phyloP scores from a whole-genome alignment of 164 flowering plant genomes.

The Cinnamomum chago region DNA sequence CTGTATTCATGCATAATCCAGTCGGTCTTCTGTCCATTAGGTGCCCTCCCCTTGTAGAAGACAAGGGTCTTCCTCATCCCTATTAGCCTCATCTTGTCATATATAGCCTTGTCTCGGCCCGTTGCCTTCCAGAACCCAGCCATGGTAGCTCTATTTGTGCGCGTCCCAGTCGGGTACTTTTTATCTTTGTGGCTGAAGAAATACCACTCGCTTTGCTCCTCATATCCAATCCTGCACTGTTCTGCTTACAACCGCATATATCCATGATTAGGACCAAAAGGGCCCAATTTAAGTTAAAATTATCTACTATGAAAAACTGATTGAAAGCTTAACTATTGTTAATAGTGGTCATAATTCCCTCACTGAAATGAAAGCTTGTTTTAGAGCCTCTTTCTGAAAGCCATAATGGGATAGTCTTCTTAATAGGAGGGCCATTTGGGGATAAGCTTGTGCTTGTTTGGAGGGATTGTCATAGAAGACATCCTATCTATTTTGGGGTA shows the following conservation, averaged over 20 bases:
- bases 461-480: too few species aligned
- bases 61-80: conserved; percentile 96
- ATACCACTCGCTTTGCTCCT: conserved; percentile 85
- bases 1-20: conserved; percentile 97
- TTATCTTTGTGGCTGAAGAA: conserved; percentile 92
- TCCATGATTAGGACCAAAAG: background rate
- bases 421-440: too few species aligned
- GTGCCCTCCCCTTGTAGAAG: conserved; percentile 86
- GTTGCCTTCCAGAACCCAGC: conserved; percentile 97
- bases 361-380: too few species aligned
- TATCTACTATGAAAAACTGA: too few species aligned
- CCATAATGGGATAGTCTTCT: too few species aligned
- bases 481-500: too few species aligned
- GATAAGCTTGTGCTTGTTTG: too few species aligned
- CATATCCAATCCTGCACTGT: conserved; percentile 75
- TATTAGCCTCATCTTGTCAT: conserved; percentile 60
- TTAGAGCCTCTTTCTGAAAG: too few species aligned
- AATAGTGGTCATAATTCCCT: too few species aligned
- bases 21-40: conserved; percentile 84
- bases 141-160: conserved; percentile 84
- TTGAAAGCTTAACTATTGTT: too few species aligned
- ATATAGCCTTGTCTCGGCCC: conserved; percentile 79
- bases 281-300: too few species aligned
- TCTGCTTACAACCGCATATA: conserved; percentile 31
- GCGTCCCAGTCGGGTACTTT: conserved; percentile 89